A percentile compares a stretch with the other conserved stretches of the same genome.
Evolutionary conservation across 78 protist species (phyloP).

Genomic region (Pigoraptor vietnamica): DNA sequence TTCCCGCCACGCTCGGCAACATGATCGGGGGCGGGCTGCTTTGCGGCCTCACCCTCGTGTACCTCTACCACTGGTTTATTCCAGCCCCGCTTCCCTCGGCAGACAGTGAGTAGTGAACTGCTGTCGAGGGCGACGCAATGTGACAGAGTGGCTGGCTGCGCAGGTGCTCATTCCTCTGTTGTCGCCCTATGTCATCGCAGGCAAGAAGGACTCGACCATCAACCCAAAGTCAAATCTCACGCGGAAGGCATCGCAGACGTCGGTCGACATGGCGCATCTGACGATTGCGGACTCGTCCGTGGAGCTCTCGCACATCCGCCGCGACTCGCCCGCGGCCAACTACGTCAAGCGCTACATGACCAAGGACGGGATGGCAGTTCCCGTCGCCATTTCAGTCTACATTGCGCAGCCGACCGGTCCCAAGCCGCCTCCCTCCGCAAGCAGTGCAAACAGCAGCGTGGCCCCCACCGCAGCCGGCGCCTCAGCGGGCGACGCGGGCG

Average conservation of each 20-base stretch:
- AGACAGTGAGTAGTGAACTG: neutral
- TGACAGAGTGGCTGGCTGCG: neutral
- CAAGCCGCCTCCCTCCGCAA: too few species aligned
- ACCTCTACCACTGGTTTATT: neutral
- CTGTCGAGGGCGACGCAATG: too few species aligned
- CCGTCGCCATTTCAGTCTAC: neutral
- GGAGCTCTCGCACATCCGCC: neutral
- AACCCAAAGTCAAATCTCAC: neutral
- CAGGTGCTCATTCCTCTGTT: neutral
- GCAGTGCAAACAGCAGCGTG: too few species aligned
- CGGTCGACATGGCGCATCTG: neutral
- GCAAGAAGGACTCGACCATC: neutral
- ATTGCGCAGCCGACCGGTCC: too few species aligned
- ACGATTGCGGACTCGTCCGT: neutral
- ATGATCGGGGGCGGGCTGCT: neutral
- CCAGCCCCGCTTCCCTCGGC: neutral
- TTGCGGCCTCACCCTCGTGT: neutral
- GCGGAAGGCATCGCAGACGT: neutral
- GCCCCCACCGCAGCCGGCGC: too few species aligned
- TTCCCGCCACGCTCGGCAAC: neutral
- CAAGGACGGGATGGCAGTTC: neutral
- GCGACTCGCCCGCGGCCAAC: neutral
- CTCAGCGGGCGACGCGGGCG: neutral
- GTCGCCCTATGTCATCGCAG: neutral
- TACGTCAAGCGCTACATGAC: neutral